Base-by-base conservation (phyloP, 106 monocot species). In the Platanthera zijinensis region DNA sequence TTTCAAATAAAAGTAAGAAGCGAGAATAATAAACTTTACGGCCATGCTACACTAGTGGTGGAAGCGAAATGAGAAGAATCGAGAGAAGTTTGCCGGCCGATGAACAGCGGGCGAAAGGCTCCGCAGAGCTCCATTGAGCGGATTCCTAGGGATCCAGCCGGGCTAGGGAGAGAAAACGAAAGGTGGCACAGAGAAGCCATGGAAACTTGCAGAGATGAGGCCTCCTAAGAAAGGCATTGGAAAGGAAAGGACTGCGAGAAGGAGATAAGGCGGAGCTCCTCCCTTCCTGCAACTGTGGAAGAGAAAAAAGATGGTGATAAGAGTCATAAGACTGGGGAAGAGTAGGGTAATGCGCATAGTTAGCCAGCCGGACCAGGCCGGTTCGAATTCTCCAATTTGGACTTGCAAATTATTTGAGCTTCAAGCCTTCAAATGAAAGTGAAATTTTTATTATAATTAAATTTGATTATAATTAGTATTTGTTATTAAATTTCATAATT, bases 101-200 rank as follows among this genome's bases (percentile, higher is more conserved):
- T 54, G 52, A 67, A 48, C 25, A 52, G 19, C 8, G 71, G 57
- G 15, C 59, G 71, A 57, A 32, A 50, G 48, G 59, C 72, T n/a
- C 71, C 54, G 25, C 72, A 79, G 72, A 72, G 79, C 25, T 83
- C 56, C 72, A 78, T 72, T 68, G 78, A 56, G n/a, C 61, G 48
- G 54, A 48, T 74, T 25, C 28, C 68, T 8, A 48, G 68, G 28
- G 67, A 5, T 12, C 45, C 54, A 22, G 59, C 12, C 17, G 74
- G 68, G 54, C 64, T 66, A 62, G 63, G 52, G 48, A 50, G 52
- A 49, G 47, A 11, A 47, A 68, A 53, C 48, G 57, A 54, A n/a
- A 46, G 64, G n/a, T 66, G 22, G 73, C 54, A 18, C 4, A 70
- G 52, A 39, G 57, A 63, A n/a, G 62, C 78, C 83, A 74, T 74